Evolutionary conservation across 768 basidiomycete genomes (phyloP), one percentile per base, ranked within the genome.

Genomic region (Tulasnella sp.): DNA sequence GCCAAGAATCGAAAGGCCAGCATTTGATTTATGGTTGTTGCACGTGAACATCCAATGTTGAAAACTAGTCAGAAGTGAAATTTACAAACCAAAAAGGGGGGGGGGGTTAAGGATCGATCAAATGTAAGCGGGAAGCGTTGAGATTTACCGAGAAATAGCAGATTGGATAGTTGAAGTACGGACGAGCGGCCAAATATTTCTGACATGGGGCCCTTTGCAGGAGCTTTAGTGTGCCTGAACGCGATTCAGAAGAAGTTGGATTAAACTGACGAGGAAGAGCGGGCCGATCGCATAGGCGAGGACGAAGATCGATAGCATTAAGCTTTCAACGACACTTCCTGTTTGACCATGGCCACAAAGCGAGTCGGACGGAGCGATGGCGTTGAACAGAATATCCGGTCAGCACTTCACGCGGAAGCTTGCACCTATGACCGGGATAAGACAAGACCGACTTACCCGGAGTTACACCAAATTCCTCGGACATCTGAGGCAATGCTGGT

Each of bases 121-220:
- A 40, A 44, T 14, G 16, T 44, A 12, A 44, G 44, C 2, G 44
- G 19, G 44, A 44, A 44, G 44, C 44, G 14, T 44, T 18, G 14
- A 44, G 14, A 18, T 82, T 31, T 83, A 92, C 91, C 89, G 1
- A 93, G 85, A 82, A 89, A 93, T 84, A 90, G 91, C 4, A 92
- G n/a, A 83, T 93, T 94, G 0, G 92, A 84, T 0, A 87, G 72
- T 82, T 92, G 93, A 0, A 94, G 82, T 0, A 93, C 90, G 1
- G 86, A 84, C 0, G 90, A 88, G 27, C 93, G 89, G 2, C 93
- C 93, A 80, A 87, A 94, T 16, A 94, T 87, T 83, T 95, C 94
- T 81, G 90, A 91, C 34, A 94, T 82, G 0, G 93, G 94, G 0
- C 91, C 92, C 78, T 79, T 39, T 62, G 38, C 81, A 38, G 24